phyloP scores from a whole-genome alignment of 129 eudicot species.

The Artemisia annua region DNA sequence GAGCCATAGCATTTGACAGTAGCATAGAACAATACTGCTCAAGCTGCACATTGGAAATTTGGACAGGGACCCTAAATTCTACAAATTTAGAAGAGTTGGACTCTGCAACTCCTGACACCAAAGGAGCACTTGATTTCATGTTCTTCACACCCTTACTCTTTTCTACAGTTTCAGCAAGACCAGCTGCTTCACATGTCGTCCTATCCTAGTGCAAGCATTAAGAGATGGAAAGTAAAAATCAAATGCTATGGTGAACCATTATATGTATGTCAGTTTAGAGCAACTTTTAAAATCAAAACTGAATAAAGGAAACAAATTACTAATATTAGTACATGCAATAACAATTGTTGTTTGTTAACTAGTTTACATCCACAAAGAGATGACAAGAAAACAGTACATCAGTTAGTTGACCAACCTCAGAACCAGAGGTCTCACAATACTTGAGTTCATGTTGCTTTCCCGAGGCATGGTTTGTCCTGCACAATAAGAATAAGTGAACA shows the following conservation, averaged over 20 bases:
- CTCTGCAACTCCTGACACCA: too few relatives aligned
- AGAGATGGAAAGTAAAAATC: constrained; percentile 4
- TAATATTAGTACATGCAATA: neutral
- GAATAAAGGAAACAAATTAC: neutral
- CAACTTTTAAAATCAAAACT: neutral
- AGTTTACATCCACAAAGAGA: neutral
- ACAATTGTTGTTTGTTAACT: neutral
- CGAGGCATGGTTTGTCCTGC: too few relatives aligned
- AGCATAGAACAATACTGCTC: constrained; percentile 85
- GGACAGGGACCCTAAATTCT: constrained; percentile 91
- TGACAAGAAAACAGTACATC: constrained; percentile 1
- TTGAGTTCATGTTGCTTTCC: neutral
- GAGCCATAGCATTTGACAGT: constrained; percentile 59
- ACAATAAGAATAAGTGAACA: too few relatives aligned
- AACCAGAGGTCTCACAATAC: constrained; percentile 20
- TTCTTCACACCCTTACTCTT: neutral
- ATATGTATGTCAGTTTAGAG: constrained; percentile 6
- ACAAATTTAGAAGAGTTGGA: constrained; percentile 47
- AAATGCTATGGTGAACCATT: neutral
- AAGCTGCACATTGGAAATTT: constrained; percentile 79
- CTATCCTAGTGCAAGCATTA: constrained; percentile 59
- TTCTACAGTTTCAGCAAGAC: constrained; percentile 30
- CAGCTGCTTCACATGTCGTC: constrained; percentile 43
- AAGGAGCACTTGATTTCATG: too few relatives aligned
- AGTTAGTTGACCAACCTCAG: constrained; percentile 41